A percentile compares a stretch with the other conserved stretches of the same genome.
Evolutionary conservation across 768 basidiomycete genomes (phyloP).

Genomic region (Coprinopsis sp.): DNA sequence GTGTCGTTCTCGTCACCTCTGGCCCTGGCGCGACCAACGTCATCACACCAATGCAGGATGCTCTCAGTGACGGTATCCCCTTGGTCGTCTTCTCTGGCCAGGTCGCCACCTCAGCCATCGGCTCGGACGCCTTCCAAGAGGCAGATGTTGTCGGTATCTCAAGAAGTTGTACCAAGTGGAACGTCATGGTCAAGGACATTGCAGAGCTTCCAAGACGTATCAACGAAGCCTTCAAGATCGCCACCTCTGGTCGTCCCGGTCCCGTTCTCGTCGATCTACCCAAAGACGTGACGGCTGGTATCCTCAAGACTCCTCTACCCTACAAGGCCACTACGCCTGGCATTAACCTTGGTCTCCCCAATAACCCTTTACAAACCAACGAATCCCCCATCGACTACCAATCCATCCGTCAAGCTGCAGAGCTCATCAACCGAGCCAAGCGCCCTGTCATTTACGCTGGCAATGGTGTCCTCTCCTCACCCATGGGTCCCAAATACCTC

Average conservation of each 20-base stretch:
- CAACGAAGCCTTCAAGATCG: conserved; percentile 99
- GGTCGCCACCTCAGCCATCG: conserved; percentile 98
- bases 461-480: conserved; percentile 79
- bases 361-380: conserved; percentile 60
- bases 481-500: conserved; percentile 78
- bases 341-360: conserved; percentile 62
- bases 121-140: conserved; percentile 99
- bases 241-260: conserved; percentile 93
- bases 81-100: conserved; percentile 95
- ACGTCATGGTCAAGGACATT: conserved; percentile 99
- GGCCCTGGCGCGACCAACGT: conserved; percentile 98
- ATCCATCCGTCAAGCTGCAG: conserved; percentile 78
- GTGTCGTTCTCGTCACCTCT: conserved; percentile 96
- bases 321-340: conserved; percentile 86
- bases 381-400: conserved; percentile 57
- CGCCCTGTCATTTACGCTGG: conserved; percentile 92
- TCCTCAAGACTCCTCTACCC: conserved; percentile 80
- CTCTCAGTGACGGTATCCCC: conserved; percentile 89
- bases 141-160: conserved; percentile 97
- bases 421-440: conserved; percentile 87
- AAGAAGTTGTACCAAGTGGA: conserved; percentile 98
- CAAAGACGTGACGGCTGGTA: conserved; percentile 96
- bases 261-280: conserved; percentile 98
- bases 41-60: conserved; percentile 97
- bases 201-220: conserved; percentile 90